These are phyloP conservation scores for Cicer chorassanicum DNA, from an alignment of 306 rosid species.

Conservation along the genomic window DNA sequence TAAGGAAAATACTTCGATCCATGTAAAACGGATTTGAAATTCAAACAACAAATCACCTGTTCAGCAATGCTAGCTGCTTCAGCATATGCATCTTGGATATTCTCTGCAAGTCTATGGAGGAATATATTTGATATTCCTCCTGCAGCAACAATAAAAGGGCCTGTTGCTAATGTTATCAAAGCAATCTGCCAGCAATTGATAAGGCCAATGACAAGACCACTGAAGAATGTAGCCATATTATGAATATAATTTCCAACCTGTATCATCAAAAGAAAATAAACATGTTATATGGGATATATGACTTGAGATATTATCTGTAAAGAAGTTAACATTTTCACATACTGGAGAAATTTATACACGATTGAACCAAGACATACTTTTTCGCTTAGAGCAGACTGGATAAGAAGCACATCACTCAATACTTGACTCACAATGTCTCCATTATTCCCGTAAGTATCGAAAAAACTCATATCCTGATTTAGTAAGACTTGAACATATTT, in stretches of 20 bases:
- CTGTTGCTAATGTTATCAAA: slow-evolving; percentile 85
- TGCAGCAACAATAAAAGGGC: slow-evolving; percentile 97
- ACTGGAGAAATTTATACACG: background rate
- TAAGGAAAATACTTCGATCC: slow-evolving; percentile 34
- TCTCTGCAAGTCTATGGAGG: slow-evolving; percentile 97
- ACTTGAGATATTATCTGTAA: slow-evolving; percentile 30
- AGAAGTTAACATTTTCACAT: slow-evolving; percentile 15
- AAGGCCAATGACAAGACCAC: slow-evolving; percentile 90
- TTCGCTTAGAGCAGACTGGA: slow-evolving; percentile 98
- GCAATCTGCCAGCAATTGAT: slow-evolving; percentile 98
- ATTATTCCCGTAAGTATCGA: slow-evolving; percentile 95
- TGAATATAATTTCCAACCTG: slow-evolving; percentile 98
- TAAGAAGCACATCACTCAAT: slow-evolving; percentile 93
- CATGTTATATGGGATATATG: slow-evolving; percentile 41
- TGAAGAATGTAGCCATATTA: slow-evolving; percentile 97
- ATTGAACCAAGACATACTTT: slow-evolving; percentile 61
- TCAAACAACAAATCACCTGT: slow-evolving; percentile 66
- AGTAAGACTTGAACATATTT: slow-evolving; percentile 88
- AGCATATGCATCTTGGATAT: slow-evolving; percentile 98
- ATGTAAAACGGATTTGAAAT: slow-evolving; percentile 26
- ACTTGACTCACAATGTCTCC: slow-evolving; percentile 99
- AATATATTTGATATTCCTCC: slow-evolving; percentile 98
- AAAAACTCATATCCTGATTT: slow-evolving; percentile 98
- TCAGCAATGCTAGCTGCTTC: slow-evolving; percentile 99
- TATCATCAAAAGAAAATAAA: slow-evolving; percentile 45